phyloP scores from a whole-genome alignment of 129 eudicot genomes.

The Arctium minus region DNA sequence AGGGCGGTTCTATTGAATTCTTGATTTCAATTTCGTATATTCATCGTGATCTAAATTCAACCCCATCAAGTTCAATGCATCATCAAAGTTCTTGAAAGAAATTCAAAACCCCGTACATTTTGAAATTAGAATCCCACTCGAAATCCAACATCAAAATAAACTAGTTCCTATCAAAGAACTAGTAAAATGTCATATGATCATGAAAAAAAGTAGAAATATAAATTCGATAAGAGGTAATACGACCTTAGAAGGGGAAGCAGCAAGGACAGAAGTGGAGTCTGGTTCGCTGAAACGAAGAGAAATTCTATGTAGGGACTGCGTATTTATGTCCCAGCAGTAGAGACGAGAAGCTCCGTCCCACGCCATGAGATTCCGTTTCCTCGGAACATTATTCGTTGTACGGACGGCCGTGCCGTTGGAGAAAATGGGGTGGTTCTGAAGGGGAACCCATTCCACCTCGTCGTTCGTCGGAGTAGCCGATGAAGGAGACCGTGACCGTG shows the following conservation, averaged over 20 bases:
- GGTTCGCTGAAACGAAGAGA: slow-evolving; percentile 85
- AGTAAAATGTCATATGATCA: background rate
- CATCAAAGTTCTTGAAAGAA: no score
- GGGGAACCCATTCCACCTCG: slow-evolving; percentile 89
- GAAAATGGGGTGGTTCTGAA: slow-evolving; percentile 77
- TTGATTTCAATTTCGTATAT: no score
- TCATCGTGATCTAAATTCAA: no score
- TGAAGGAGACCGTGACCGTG: slow-evolving; percentile 34
- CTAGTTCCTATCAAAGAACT: background rate
- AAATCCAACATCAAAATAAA: background rate
- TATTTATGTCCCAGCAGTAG: slow-evolving; percentile 66
- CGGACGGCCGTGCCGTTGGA: slow-evolving; percentile 16
- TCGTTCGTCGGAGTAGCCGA: slow-evolving; percentile 50
- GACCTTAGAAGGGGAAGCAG: slow-evolving; percentile 92
- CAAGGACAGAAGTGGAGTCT: slow-evolving; percentile 63
- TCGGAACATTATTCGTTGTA: slow-evolving; percentile 11
- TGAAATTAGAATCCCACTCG: background rate
- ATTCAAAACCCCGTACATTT: no score
- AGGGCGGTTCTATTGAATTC: background rate
- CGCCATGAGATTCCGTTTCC: slow-evolving; percentile 50
- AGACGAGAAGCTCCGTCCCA: slow-evolving; percentile 98
- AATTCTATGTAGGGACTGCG: slow-evolving; percentile 58
- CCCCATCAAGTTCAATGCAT: no score
- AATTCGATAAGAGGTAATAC: background rate
- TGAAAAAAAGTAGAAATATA: background rate